A percentile compares a stretch with the other conserved stretches of the same genome.
Evolutionary conservation across 1,139 yeast genomes (phyloP).

Genomic region (Candida pseudoviswanathii): DNA sequence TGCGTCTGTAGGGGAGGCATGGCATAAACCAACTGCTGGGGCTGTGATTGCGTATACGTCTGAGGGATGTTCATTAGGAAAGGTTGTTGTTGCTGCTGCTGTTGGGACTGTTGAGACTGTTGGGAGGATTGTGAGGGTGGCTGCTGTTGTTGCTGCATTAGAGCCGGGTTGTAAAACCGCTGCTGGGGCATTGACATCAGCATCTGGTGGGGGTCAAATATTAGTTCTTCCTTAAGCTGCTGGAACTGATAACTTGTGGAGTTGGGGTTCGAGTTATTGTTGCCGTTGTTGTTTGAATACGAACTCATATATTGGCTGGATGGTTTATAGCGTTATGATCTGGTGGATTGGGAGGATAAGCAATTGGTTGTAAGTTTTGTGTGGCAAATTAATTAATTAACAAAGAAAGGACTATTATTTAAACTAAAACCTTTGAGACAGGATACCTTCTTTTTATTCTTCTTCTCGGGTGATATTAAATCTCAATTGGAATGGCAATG

Average conservation of each 20-base stretch:
- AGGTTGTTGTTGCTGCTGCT: constrained; percentile 8
- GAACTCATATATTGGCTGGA: constrained; percentile 4
- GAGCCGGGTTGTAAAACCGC: constrained; percentile 1
- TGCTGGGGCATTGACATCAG: constrained; percentile 8
- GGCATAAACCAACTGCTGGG: constrained; percentile 20
- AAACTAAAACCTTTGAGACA: background rate
- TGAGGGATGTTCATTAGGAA: constrained; percentile 7
- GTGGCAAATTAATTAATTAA: background rate
- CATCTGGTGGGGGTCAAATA: constrained; percentile 6
- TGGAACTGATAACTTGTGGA: constrained; percentile 1
- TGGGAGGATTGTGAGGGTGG: constrained; percentile 5
- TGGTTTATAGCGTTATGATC: background rate
- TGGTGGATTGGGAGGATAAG: too few species aligned
- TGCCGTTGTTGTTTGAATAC: background rate
- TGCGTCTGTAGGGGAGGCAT: constrained; percentile 14
- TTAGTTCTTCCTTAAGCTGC: constrained; percentile 3
- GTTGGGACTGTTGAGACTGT: constrained; percentile 5
- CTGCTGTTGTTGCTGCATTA: constrained; percentile 6
- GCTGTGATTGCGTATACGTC: constrained; percentile 9
- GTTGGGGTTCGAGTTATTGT: background rate
- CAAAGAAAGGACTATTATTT: background rate
- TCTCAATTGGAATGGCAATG: background rate
- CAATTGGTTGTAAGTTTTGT: background rate
- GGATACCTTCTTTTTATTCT: background rate
- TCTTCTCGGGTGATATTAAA: background rate